phyloP scores from a whole-genome alignment of 345 rosid genomes.

The Noccaea caerulescens region DNA sequence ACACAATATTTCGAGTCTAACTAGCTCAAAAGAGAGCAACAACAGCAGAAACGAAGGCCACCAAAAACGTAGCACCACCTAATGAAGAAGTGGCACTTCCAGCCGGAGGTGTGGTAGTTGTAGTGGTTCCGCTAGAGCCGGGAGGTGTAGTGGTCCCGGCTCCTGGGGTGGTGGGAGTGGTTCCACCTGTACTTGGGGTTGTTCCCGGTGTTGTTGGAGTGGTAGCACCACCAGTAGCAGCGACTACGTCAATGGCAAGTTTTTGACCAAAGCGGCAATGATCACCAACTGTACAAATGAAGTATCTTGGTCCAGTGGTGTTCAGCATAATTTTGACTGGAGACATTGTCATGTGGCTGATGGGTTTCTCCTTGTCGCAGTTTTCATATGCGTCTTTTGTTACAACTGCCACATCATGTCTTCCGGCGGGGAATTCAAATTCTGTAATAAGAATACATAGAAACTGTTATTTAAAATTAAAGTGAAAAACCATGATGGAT shows the following conservation, averaged over 20 bases:
- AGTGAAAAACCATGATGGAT: background rate
- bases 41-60: slow-evolving; percentile 33
- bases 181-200: slow-evolving; percentile 16
- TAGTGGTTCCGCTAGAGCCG: slow-evolving; percentile 32
- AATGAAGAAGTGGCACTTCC: slow-evolving; percentile 38
- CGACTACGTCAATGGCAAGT: slow-evolving; percentile 50
- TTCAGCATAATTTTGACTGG: slow-evolving; percentile 54
- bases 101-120: slow-evolving; percentile 25
- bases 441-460: slow-evolving; percentile 38
- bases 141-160: slow-evolving; percentile 33
- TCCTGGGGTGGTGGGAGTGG: slow-evolving; percentile 28
- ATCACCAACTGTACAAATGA: slow-evolving; percentile 47
- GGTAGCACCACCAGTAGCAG: slow-evolving; percentile 31
- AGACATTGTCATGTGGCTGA: slow-evolving; percentile 24
- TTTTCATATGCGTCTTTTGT: slow-evolving; percentile 45
- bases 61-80: slow-evolving; percentile 32
- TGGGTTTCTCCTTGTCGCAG: slow-evolving; percentile 47
- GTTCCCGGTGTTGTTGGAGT: slow-evolving; percentile 17
- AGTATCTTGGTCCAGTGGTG: slow-evolving; percentile 54
- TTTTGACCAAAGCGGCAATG: slow-evolving; percentile 58
- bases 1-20: background rate
- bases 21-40: slow-evolving; percentile 41
- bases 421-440: slow-evolving; percentile 54
- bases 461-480: background rate
- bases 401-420: slow-evolving; percentile 62